Evolutionary conservation across 176 grass and related monocot genomes (phyloP), one percentile per base, ranked within the genome.

Genomic region (Tillandsia fasciculata): DNA sequence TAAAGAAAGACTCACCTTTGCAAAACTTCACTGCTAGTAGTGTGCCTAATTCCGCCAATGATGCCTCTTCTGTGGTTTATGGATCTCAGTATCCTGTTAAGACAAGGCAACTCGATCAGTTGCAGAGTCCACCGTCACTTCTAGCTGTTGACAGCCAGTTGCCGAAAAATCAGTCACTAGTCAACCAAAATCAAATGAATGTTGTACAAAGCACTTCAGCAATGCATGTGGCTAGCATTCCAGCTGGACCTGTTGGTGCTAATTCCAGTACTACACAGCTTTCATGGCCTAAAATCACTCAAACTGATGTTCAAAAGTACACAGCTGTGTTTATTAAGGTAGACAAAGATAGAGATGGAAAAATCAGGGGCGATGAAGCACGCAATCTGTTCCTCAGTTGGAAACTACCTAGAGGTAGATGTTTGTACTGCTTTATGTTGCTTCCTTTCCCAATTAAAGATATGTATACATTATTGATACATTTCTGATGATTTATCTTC

Each of bases 331-430:
- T 99, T 80, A 81, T 99, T 51, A 93, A 94, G 87, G 95, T 99
- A 49, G 95, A 99, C 79, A 90, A 79, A 51, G 89, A 99, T 73
- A 88, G 90, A 88, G 95, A 99, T 86, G 95, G 95, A 14, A 99
- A 93, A 76, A 99, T 99, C 70, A 84, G 77, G 52, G 95, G 95
- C 69, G 86, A 86, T 82, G 87, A 99, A 75, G 95, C 95, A 76
- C 88, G 82, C 29, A 99, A 93, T 88, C 81, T 99, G 65, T 99
- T 99, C 76, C 84, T 99, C 63, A 99, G 95, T 83, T 99, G 95
- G 95, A 88, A 85, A 81, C 78, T 99, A 59, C 84, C 89, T 61
- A 99, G 95, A 99, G 95, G 95, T 99, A 85, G 48, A 29, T 73
- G 51, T 48, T 53, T 9, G 28, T 53, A 54, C 75, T 50, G 20